phyloP scores from a whole-genome alignment of 1,284 basidiomycete species.

The Inonotus hispidus region DNA sequence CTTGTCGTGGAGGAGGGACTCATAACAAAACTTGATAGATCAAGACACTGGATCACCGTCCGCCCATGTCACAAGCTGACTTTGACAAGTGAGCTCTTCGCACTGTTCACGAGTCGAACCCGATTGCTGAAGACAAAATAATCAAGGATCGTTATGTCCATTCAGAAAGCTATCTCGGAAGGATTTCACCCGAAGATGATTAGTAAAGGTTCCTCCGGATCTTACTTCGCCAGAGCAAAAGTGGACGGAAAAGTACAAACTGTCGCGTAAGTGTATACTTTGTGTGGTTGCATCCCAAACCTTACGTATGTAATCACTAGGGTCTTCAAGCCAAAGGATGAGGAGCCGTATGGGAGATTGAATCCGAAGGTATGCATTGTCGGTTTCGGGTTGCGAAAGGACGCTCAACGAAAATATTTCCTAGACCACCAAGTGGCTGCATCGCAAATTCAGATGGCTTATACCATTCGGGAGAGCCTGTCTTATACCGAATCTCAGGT shows the following conservation, averaged over 20 bases:
- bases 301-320: slow-evolving; percentile 32
- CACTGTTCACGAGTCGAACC: background rate
- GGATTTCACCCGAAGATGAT: slow-evolving; percentile 89
- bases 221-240: slow-evolving; percentile 80
- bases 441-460: slow-evolving; percentile 79
- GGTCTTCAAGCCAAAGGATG: slow-evolving; percentile 88
- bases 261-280: slow-evolving; percentile 54
- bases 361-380: slow-evolving; percentile 63
- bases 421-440: slow-evolving; percentile 87
- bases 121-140: slow-evolving; percentile 17
- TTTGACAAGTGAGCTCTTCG: slow-evolving; percentile 55
- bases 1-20: background rate
- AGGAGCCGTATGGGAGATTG: slow-evolving; percentile 78
- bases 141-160: slow-evolving; percentile 55
- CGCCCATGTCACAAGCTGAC: slow-evolving; percentile 65
- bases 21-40: slow-evolving; percentile 32
- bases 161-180: slow-evolving; percentile 63
- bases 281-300: background rate
- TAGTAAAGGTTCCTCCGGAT: slow-evolving; percentile 78
- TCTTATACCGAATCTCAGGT: slow-evolving; percentile 83
- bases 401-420: slow-evolving; percentile 2
- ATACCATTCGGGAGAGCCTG: slow-evolving; percentile 83
- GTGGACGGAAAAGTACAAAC: slow-evolving; percentile 66
- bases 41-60: slow-evolving; percentile 74
- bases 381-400: background rate